Evolutionary conservation across 2,329 filamentous ascomycete genomes (phyloP), one percentile per base, ranked within the genome.

Genomic region (Pyrenophora seminiperda): DNA sequence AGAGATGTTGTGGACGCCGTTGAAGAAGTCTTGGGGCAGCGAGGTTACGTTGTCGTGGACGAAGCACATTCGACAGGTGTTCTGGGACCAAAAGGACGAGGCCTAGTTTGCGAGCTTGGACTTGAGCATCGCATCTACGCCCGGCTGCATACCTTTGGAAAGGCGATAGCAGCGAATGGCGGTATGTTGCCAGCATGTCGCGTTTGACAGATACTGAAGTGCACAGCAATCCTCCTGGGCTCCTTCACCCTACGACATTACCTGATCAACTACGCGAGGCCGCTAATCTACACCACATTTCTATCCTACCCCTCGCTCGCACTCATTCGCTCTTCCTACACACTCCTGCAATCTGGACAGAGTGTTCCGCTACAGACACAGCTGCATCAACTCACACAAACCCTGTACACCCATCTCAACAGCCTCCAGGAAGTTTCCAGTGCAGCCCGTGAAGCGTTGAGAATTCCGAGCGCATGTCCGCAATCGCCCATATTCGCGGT

Each of bases 41-140:
- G 89, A 38, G 83, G 80, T 0, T 77, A 86, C 47, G 72, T 89
- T 4, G 77, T 89, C 7, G 80, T 89, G 1, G 87, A 89, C 50
- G 86, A 89, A 65, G 86, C 86, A 1, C 87, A 89, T 59, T 84
- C 83, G 0, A 84, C 81, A 0, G 86, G 86, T 0, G 72, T 87
- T 0, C 72, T 86, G 11, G 86, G 86, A 0, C 56, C 72, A 0
- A 62, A 74, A 4, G 86, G 86, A 0, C 73, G 79, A 3, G 86
- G 86, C 0, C 63, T 88, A 0, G 84, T 87, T 1, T 67, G 53
- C 29, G 54, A 63, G 13, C 54, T 72, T n/a, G 82, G 80, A 0
- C 70, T 88, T 0, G 81, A 88, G 54, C 56, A 75, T 4, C 71
- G 77, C 7, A 71, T 88, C 5, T 85, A 81, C 67, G 82, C 81